Conservation (phyloP, 2,329 filamentous ascomycete genomes). For the Diaporthe caulivora region DNA sequence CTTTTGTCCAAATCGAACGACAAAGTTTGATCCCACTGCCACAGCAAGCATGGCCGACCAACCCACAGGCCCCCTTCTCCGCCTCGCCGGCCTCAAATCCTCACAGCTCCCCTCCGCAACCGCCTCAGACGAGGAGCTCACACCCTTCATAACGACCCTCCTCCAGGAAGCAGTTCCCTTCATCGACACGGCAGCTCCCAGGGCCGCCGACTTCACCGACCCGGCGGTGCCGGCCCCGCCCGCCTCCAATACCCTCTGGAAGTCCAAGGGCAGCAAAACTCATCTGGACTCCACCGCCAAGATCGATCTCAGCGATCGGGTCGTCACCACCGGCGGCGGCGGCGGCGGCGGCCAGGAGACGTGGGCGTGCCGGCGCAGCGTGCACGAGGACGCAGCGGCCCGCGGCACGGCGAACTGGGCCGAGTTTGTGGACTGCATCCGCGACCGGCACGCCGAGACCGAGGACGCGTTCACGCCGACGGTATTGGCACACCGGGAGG, state of each 20-base stretch:
- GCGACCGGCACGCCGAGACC: slow-evolving; percentile 67
- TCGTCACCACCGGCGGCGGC: slow-evolving; percentile 54
- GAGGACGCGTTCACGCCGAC: slow-evolving; percentile 71
- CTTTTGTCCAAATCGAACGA: background rate
- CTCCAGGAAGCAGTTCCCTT: slow-evolving; percentile 72
- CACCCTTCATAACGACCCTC: slow-evolving; percentile 63
- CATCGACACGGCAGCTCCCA: slow-evolving; percentile 65
- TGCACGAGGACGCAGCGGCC: slow-evolving; percentile 66
- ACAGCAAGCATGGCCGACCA: background rate
- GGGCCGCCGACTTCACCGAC: slow-evolving; percentile 42
- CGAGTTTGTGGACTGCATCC: slow-evolving; percentile 73
- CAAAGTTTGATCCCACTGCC: background rate
- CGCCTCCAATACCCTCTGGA: slow-evolving; percentile 47
- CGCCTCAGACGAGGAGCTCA: slow-evolving; percentile 57
- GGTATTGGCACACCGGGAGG: slow-evolving; percentile 61
- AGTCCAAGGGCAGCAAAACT: slow-evolving; percentile 56
- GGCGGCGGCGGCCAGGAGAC: slow-evolving; percentile 56
- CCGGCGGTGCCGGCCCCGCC: slow-evolving; percentile 40
- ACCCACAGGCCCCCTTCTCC: slow-evolving; percentile 57
- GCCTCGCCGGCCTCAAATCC: slow-evolving; percentile 64
- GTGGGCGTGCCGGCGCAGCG: slow-evolving; percentile 74
- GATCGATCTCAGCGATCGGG: slow-evolving; percentile 66
- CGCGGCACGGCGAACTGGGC: slow-evolving; percentile 70
- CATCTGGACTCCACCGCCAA: slow-evolving; percentile 62
- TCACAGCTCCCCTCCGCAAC: slow-evolving; percentile 59